A percentile compares a stretch with the other conserved stretches of the same genome.
Evolutionary conservation across 2,329 filamentous ascomycete species (phyloP).

Genomic region (Pseudonectria buxi): DNA sequence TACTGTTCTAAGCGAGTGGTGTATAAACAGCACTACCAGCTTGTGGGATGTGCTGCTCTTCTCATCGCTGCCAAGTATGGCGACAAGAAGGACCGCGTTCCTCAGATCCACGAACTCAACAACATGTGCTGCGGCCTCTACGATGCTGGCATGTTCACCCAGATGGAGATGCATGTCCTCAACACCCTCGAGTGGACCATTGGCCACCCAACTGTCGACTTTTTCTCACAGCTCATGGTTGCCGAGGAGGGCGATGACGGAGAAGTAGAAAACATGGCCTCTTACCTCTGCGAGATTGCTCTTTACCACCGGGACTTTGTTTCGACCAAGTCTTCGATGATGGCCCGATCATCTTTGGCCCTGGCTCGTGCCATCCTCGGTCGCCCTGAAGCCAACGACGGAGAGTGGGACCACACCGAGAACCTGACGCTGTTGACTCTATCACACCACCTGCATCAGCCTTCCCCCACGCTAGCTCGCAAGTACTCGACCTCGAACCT

Average conservation of each 20-base stretch:
- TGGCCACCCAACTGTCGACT: constrained; percentile 91
- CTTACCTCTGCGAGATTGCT: constrained; percentile 91
- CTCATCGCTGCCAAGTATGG: constrained; percentile 98
- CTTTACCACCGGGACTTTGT: constrained; percentile 97
- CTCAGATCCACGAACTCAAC: constrained; percentile 92
- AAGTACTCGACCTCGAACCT: constrained; percentile 52
- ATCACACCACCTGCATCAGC: constrained; percentile 53
- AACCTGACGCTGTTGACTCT: constrained; percentile 57
- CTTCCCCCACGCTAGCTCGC: constrained; percentile 50
- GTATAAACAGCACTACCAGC: constrained; percentile 98
- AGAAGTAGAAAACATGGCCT: constrained; percentile 89
- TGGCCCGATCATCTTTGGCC: constrained; percentile 81
- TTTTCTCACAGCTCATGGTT: constrained; percentile 82
- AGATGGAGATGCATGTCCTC: constrained; percentile 99
- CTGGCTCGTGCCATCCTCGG: constrained; percentile 81
- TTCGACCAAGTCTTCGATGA: constrained; percentile 80
- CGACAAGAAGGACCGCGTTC: constrained; percentile 97
- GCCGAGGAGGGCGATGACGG: constrained; percentile 71
- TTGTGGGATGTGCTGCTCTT: constrained; percentile 91
- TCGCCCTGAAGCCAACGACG: constrained; percentile 67
- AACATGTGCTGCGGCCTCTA: constrained; percentile 99
- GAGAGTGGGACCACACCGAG: constrained; percentile 70
- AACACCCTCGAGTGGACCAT: constrained; percentile 96
- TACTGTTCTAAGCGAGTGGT: constrained; percentile 98
- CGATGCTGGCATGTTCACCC: constrained; percentile 98